A percentile compares a stretch with the other conserved stretches of the same genome.
Evolutionary conservation across 2,329 filamentous ascomycete species (phyloP).

Genomic region (Diplocarpon rosae): DNA sequence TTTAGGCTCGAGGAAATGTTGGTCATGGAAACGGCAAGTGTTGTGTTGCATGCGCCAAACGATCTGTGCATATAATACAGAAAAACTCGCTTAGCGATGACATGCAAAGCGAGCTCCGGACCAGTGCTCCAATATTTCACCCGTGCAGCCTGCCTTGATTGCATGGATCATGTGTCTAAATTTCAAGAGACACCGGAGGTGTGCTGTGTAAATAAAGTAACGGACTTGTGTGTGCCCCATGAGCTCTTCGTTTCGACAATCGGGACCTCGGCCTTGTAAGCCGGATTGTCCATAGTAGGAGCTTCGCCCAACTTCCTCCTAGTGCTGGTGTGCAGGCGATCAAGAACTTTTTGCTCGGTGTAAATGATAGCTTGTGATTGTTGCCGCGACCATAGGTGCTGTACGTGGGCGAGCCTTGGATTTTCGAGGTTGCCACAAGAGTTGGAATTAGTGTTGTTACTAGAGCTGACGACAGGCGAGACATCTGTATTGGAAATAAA

Average conservation of each 20-base stretch:
- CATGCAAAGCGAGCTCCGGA: not conserved
- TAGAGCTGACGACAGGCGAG: slow-evolving; percentile 20
- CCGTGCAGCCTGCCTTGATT: not conserved
- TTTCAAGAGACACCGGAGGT: not conserved
- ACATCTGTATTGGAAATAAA: slow-evolving; percentile 16
- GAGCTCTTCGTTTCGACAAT: slow-evolving; percentile 9
- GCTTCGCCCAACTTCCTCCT: slow-evolving; percentile 27
- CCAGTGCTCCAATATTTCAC: not conserved
- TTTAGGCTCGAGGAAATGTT: not conserved
- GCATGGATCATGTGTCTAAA: slow-evolving; percentile 1
- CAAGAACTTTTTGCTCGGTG: slow-evolving; percentile 22
- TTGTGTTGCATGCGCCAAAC: not conserved
- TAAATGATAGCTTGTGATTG: slow-evolving; percentile 17
- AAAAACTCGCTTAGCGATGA: not conserved
- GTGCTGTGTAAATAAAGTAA: slow-evolving; percentile 11
- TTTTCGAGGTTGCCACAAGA: slow-evolving; percentile 23
- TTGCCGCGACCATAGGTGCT: slow-evolving; percentile 10
- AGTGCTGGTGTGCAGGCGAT: slow-evolving; percentile 25
- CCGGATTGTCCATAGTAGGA: slow-evolving; percentile 16
- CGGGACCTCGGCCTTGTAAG: slow-evolving; percentile 5
- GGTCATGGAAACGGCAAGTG: not conserved
- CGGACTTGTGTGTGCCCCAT: slow-evolving; percentile 15
- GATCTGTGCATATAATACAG: not conserved
- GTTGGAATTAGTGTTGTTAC: slow-evolving; percentile 18
- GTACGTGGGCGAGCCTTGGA: slow-evolving; percentile 3